Evolutionary conservation across 768 basidiomycete species (phyloP).

Genomic region (Cystofilobasidium capitatum): DNA sequence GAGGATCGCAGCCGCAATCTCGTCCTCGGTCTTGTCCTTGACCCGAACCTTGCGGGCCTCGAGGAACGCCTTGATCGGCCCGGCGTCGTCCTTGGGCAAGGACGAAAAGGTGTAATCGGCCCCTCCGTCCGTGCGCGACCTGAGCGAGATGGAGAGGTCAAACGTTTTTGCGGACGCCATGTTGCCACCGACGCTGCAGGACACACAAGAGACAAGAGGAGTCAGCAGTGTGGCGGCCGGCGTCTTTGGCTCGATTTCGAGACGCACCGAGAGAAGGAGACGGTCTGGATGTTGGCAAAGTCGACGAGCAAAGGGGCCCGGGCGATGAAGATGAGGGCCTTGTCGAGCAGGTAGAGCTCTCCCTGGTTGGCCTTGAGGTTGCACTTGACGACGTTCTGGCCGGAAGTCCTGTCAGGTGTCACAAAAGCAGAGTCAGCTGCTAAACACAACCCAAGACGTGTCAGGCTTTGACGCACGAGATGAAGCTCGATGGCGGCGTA

Average conservation of each 20-base stretch:
- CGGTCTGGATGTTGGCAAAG: conserved; percentile 76
- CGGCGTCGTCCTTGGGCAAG: conserved; percentile 92
- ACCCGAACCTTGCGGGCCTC: conserved; percentile 83
- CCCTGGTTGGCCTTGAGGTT: conserved; percentile 95
- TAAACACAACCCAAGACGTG: too few relatives aligned
- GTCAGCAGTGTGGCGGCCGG: neutral
- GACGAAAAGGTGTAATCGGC: conserved; percentile 83
- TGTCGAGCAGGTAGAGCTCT: conserved; percentile 94
- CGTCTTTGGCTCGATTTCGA: neutral
- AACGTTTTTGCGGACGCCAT: conserved; percentile 85
- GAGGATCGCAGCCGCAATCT: conserved; percentile 45
- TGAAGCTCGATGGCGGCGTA: conserved; percentile 72
- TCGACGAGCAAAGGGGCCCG: conserved; percentile 88
- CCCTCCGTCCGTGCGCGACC: conserved; percentile 41
- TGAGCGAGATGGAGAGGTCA: conserved; percentile 62
- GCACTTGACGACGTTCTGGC: conserved; percentile 91
- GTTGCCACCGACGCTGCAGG: conserved; percentile 63
- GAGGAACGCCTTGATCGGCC: conserved; percentile 71
- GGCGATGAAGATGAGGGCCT: conserved; percentile 94
- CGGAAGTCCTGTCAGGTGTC: conserved; percentile 55
- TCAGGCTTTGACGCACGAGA: conserved; percentile 64
- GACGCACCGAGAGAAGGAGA: conserved; percentile 67
- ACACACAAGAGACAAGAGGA: neutral
- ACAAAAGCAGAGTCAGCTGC: neutral
- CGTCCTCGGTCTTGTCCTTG: conserved; percentile 84